Conservation (phyloP, 177 flowering plant genomes). For the Vitis hybrid region DNA sequence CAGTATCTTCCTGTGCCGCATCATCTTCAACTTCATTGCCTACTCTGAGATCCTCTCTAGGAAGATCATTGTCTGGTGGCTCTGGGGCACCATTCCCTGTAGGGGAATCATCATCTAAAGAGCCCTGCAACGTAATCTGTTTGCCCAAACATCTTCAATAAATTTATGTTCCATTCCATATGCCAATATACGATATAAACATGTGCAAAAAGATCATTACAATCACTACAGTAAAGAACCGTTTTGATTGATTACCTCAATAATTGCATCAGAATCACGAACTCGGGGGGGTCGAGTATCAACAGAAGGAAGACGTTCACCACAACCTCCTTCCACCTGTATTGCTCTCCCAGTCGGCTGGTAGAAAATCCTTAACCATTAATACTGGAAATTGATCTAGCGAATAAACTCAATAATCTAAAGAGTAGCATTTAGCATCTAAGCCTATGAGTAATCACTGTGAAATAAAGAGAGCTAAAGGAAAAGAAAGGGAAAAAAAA, state of each 20-base stretch:
- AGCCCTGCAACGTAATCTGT: constrained; percentile 44
- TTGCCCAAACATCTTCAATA: constrained; percentile 13
- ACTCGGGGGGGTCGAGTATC: constrained; percentile 84
- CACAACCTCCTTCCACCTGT: constrained; percentile 87
- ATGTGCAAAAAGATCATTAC: neutral
- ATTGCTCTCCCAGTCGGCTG: constrained; percentile 98
- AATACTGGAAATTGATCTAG: neutral
- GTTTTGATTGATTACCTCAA: constrained; percentile 58
- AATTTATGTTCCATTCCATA: neutral
- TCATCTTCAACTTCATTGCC: constrained; percentile 39
- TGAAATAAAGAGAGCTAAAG: no score
- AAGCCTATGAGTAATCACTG: no score
- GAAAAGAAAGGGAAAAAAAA: no score
- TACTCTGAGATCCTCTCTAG: constrained; percentile 36
- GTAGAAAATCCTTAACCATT: constrained; percentile 7
- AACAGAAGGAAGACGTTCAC: constrained; percentile 90
- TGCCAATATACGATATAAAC: neutral
- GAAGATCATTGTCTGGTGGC: constrained; percentile 33
- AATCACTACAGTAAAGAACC: neutral
- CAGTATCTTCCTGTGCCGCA: constrained; percentile 23
- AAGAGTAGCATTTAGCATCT: neutral
- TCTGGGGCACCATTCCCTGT: constrained; percentile 41
- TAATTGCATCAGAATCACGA: constrained; percentile 92
- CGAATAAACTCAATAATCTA: neutral
- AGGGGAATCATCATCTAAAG: constrained; percentile 37